Percentiles rank a stretch among this genome's conserved stretches.
phyloP scores from a whole-genome alignment of 805 yeast genomes.

The Teunomyces barrocoloradensis region DNA sequence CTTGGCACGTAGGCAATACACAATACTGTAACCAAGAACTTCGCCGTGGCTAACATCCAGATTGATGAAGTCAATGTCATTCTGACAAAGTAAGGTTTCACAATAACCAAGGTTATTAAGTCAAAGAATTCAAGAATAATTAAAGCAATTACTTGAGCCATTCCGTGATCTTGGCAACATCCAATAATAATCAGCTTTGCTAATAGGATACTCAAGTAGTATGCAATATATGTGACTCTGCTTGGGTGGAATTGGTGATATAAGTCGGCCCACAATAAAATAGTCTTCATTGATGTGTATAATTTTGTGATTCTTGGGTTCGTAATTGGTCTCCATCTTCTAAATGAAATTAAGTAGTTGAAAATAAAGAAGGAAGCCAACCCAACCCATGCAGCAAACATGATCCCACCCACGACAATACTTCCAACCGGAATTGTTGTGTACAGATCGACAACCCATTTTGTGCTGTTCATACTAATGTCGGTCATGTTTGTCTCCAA shows the following conservation, averaged over 20 bases:
- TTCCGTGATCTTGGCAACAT: slow-evolving; percentile 41
- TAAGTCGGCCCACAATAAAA: slow-evolving; percentile 46
- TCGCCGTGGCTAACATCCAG: slow-evolving; percentile 36
- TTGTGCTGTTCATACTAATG: background rate
- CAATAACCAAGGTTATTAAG: slow-evolving; percentile 16
- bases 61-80: slow-evolving; percentile 27
- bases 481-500: background rate
- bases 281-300: slow-evolving; percentile 47
- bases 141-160: slow-evolving; percentile 42
- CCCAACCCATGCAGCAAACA: slow-evolving; percentile 23
- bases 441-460: background rate
- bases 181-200: slow-evolving; percentile 43
- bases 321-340: slow-evolving; percentile 12
- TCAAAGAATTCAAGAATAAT: slow-evolving; percentile 34
- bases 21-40: slow-evolving; percentile 37
- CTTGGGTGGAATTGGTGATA: slow-evolving; percentile 46
- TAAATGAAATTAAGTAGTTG: slow-evolving; percentile 25
- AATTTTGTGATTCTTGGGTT: slow-evolving; percentile 27
- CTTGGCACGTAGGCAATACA: slow-evolving; percentile 42
- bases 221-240: slow-evolving; percentile 34
- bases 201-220: slow-evolving; percentile 33
- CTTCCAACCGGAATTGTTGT: slow-evolving; percentile 7
- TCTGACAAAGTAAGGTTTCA: slow-evolving; percentile 29
- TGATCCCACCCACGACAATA: slow-evolving; percentile 30
- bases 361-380: slow-evolving; percentile 21